Conservation (phyloP, 768 basidiomycete genomes). For the Boletus sp. region DNA sequence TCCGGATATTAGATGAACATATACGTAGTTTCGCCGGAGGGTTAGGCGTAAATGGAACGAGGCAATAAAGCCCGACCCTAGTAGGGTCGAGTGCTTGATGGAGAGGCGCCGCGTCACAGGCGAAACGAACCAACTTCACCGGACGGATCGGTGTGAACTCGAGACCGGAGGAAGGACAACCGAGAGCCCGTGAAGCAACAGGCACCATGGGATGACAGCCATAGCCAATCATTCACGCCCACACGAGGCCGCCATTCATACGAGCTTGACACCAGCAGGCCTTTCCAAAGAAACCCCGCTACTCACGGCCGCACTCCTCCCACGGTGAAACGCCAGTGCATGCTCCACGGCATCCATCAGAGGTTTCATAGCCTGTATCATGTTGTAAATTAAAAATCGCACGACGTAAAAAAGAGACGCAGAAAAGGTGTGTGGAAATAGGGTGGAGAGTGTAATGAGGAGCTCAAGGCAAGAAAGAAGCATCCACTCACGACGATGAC, state of each 20-base stretch:
- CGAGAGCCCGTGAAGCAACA: not conserved
- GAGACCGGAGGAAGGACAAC: not conserved
- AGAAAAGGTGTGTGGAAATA: not conserved
- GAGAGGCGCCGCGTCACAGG: not conserved
- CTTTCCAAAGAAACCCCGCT: too few relatives aligned
- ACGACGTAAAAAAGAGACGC: not conserved
- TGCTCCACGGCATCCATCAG: slow-evolving; percentile 68
- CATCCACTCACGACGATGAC: slow-evolving; percentile 59
- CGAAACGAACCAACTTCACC: not conserved
- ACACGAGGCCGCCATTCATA: not conserved
- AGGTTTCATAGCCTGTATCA: slow-evolving; percentile 68
- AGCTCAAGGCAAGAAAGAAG: not conserved
- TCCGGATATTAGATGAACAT: slow-evolving; percentile 3
- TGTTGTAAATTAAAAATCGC: not conserved
- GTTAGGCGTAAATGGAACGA: not conserved
- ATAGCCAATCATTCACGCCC: not conserved
- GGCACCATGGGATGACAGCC: not conserved
- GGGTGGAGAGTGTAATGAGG: not conserved
- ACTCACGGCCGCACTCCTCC: slow-evolving; percentile 29
- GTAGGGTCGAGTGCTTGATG: not conserved
- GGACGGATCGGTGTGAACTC: not conserved
- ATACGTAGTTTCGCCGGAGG: not conserved
- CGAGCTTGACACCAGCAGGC: slow-evolving; percentile 3
- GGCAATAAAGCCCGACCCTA: not conserved
- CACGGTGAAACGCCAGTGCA: slow-evolving; percentile 60